These are phyloP conservation scores for Halenospora varia DNA, from an alignment of 495 filamentous ascomycete genomes.

Conservation along the genomic window DNA sequence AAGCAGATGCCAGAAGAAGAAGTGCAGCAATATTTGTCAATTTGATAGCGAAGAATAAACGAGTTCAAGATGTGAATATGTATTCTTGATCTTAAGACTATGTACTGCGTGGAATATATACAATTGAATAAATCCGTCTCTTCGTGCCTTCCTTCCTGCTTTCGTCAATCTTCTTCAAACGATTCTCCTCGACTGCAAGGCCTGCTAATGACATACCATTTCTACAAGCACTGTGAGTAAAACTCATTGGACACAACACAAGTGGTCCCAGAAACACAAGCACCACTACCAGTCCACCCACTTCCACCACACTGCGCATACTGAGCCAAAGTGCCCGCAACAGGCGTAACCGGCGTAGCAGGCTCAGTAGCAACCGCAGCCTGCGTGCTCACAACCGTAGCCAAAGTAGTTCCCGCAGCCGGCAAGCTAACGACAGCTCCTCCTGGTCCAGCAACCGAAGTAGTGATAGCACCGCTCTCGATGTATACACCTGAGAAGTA, in stretches of 20 bases:
- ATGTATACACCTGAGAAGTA: slow-evolving; percentile 71
- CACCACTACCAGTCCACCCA: slow-evolving; percentile 12
- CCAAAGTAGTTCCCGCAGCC: background rate
- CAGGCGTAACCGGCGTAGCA: background rate
- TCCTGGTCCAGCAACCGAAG: slow-evolving; percentile 46
- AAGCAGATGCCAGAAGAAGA: too few species aligned
- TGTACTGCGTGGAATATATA: background rate
- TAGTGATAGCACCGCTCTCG: slow-evolving; percentile 60
- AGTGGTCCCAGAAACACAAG: slow-evolving; percentile 11
- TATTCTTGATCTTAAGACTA: too few species aligned
- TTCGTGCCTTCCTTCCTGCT: background rate
- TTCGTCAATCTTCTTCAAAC: background rate
- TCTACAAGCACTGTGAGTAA: slow-evolving; percentile 20
- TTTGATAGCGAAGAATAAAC: too few species aligned
- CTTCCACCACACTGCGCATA: slow-evolving; percentile 10
- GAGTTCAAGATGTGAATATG: too few species aligned
- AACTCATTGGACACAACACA: slow-evolving; percentile 12
- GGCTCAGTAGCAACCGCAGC: background rate
- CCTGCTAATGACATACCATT: background rate
- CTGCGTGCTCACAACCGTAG: background rate
- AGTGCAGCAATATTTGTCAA: too few species aligned
- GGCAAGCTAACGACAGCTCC: slow-evolving; percentile 19
- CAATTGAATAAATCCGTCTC: background rate
- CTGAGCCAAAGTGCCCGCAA: slow-evolving; percentile 3
- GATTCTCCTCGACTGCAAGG: background rate